Base-by-base conservation (phyloP, 2,329 filamentous ascomycete species). In the Magnaporthiopsis incrustans region DNA sequence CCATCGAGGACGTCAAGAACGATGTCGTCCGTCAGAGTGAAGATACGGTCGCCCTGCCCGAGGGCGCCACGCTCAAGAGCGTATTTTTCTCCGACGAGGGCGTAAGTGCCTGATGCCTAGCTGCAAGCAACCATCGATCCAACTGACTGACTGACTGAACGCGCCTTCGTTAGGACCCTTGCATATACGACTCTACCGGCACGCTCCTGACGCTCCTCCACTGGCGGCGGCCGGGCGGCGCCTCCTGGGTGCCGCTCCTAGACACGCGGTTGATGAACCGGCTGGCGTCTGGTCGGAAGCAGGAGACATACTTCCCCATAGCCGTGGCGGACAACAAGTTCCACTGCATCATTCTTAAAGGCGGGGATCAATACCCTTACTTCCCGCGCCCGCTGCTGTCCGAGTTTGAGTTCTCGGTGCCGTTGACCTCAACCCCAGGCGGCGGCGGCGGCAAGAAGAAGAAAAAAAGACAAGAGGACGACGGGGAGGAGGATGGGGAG, bases 291-390 rank as follows among this genome's bases (percentile, higher is more conserved):
- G 95, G 95, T 32, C 88, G 89, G 65, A 97, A 97, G 75, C 85
- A 89, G 68, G 95, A 99, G 77, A 85, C 82, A 0, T 99, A 99
- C 79, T 99, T 93, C 85, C 95, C 95, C 1, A 91, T 99, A 38
- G 95, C 95, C 0, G 93, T 98, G 1, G 92, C 94, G 2, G 87
- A 93, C 70, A 84, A 90, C 71, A 94, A 90, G 72, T 99, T 99
- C 76, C 94, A 98, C 81, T 99, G 96, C 78, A 97, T 99, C 77
- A 98, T 99, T 70, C 87, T 99, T 72, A 99, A 99, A 78, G 95
- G 95, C 67, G 90, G 90, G 50, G 95, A 99, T 73, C 85, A 89
- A 72, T 91, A 97, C 72, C 93, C 94, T 0, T 97, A 95, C 78
- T 98, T 94, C 77, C 95, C 92, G 14, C 88, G 90, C 12, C 93